Base-by-base conservation (phyloP, 495 filamentous ascomycete genomes). In the Neurospora intermedia region DNA sequence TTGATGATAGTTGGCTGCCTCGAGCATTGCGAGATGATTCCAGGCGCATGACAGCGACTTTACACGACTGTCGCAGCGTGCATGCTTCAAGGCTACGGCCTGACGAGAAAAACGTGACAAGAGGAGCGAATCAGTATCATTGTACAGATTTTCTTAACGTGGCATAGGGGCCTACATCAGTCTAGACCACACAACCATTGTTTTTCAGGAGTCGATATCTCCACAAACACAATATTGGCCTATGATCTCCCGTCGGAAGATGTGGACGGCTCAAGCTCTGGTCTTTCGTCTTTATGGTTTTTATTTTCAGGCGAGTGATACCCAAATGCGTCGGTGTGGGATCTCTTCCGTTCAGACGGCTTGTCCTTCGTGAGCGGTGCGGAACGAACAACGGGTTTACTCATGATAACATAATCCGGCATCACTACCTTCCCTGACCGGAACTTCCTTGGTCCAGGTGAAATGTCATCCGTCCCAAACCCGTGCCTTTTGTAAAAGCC, bases 341-440 rank as follows among this genome's bases (percentile, higher is more conserved):
- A 8, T 15, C 54, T 66, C 15, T 66, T 66, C 27, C 9, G 54
- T 66, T 35, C 48, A 27, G 48, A 15, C 2, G 20, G 48, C 48
- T 59, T 59, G 10, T 59, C 20, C 4, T 54, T 11, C 40, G 54
- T 18, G 23, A 9, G 13, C 31, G 15, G 54, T 8, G 54, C 27
- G 4, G 54, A 18, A 66, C 27, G 27, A 38, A 38, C 7, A 6
- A 91, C 79, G 1, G 38, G 27, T 80, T 91, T 93, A 38, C 91
- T 93, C 83, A 94, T 77, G 73, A 95, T 93, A 74, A 86, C 78
- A 83, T 94, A 94, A 73, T 91, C 90, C 13, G 87, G 83, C 71
- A 86, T 85, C 74, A 89, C 89, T 23, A 88, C 83, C 76, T 86
- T 90, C 16, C 91, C 91, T 76, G 86, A 88, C 69, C 92, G 82